Base-by-base conservation (phyloP, 83 land plant genomes). In the Larix sibirica region DNA sequence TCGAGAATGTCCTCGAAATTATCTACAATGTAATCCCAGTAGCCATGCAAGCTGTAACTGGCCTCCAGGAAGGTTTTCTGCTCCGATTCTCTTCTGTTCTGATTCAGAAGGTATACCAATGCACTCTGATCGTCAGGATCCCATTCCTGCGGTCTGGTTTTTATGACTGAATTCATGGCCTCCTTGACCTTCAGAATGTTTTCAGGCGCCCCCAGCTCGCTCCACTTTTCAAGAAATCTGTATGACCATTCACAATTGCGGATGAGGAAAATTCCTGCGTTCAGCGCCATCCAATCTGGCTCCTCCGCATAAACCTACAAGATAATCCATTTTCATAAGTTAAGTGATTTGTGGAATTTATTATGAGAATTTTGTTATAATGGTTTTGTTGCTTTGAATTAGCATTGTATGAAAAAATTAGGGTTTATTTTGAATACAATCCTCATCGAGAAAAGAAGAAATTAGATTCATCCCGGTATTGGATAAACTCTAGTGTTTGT, bases 51-150 rank as follows among this genome's bases (percentile, higher is more conserved):
- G 62, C n/a, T 23, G 73, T 85, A 85, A 42, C 85, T 38, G 4
- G 84, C 70, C 54, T 85, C 86, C 38, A 82, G 59, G 36, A 59
- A 75, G 13, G 65, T 59, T 3, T 42, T 60, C 6, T 82, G 62
- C 5, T 82, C 70, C 5, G 76, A 54, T 20, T 70, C 85, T 6
- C 12, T 76, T 50, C 26, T 33, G 23, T 73, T 60, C 26, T 75
- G 20, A 17, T 84, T 58, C 17, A 85, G 69, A 60, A 85, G 85
- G 24, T 85, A 85, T 0, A 76, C 79, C 28, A 81, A 68, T 12
- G 86, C 84, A 36, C 86, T 85, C 60, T 85, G 86, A 62, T 85
- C 86, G 6, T 85, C 86, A 12, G 84, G 85, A 36, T 68, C 56
- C 86, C 85, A 85, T 3, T 85, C 69, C 6, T 56, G 54, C 21